These are phyloP conservation scores for Arthrobotrys megalospora DNA, from an alignment of 2,329 filamentous ascomycete genomes.

Conservation along the genomic window DNA sequence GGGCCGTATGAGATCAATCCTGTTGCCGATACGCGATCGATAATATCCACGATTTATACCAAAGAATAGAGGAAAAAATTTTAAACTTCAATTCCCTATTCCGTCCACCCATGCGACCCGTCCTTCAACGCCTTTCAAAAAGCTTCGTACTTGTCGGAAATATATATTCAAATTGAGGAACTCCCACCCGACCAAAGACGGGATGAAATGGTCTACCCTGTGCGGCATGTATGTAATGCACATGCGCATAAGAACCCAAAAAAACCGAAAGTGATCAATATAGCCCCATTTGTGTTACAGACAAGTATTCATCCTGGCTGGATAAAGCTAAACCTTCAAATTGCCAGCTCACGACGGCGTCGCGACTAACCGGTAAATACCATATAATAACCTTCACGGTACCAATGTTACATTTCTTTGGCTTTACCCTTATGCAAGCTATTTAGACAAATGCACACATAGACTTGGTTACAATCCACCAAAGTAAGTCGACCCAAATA, in stretches of 20 bases:
- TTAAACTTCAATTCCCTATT: constrained; percentile 4
- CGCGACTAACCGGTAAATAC: neutral
- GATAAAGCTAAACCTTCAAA: neutral
- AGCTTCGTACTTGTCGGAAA: neutral
- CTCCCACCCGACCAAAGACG: constrained; percentile 6
- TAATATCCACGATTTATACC: constrained; percentile 9
- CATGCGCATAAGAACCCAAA: neutral
- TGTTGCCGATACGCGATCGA: constrained; percentile 50
- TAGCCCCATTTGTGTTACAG: neutral
- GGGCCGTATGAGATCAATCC: neutral
- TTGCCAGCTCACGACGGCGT: constrained; percentile 2
- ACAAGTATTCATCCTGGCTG: neutral
- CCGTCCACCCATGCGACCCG: constrained; percentile 15
- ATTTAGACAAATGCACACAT: too few relatives aligned
- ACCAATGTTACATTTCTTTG: constrained; percentile 42
- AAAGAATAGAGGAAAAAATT: neutral
- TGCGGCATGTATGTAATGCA: constrained; percentile 21
- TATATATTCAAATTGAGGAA: neutral
- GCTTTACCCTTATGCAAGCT: constrained; percentile 6
- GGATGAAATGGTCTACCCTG: constrained; percentile 25
- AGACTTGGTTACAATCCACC: neutral
- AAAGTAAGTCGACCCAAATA: constrained; percentile 38
- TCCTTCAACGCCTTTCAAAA: neutral
- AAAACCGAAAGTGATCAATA: constrained; percentile 9
- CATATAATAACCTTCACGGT: neutral